A percentile compares a stretch with the other conserved stretches of the same genome.
These are phyloP conservation scores for Albophoma yamanashiensis DNA, from an alignment of 2,329 filamentous ascomycete genomes.

Conservation along the genomic window DNA sequence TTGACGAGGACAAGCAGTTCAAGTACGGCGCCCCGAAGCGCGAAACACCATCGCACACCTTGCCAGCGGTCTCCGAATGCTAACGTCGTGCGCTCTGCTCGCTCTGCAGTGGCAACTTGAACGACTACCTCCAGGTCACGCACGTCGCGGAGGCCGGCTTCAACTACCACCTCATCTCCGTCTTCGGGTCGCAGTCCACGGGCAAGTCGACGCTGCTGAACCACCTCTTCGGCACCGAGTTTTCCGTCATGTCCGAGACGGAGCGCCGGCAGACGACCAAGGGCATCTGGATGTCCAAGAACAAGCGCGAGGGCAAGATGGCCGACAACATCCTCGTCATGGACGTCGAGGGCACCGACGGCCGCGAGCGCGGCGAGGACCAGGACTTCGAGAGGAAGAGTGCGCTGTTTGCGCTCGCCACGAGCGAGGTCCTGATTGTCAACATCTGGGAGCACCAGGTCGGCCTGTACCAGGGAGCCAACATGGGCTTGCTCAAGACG, in stretches of 20 bases:
- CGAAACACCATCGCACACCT: constrained; percentile 1
- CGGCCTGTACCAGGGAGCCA: constrained; percentile 93
- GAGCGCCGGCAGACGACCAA: constrained; percentile 96
- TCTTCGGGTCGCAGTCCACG: constrained; percentile 97
- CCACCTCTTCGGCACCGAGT: constrained; percentile 87
- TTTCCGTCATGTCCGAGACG: constrained; percentile 94
- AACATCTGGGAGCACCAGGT: constrained; percentile 99
- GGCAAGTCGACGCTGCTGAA: constrained; percentile 97
- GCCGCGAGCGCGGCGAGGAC: constrained; percentile 90
- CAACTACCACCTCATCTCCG: constrained; percentile 98
- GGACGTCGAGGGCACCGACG: constrained; percentile 98
- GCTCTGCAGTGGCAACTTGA: constrained; percentile 55
- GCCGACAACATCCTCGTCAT: constrained; percentile 98
- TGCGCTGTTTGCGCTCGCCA: constrained; percentile 90
- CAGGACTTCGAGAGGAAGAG: constrained; percentile 99
- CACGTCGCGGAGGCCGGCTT: constrained; percentile 82
- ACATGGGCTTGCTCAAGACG: constrained; percentile 97
- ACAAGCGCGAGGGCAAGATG: constrained; percentile 68
- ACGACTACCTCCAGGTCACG: constrained; percentile 70
- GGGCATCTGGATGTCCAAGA: constrained; percentile 99
- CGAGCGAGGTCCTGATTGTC: constrained; percentile 94
- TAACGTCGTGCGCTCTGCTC: constrained; percentile 4
- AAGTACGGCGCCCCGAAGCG: constrained; percentile 47
- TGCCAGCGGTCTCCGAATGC: constrained; percentile 1
- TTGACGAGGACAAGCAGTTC: constrained; percentile 87